Conservation (phyloP, 768 basidiomycete genomes). For the Nidularia pulvinata region DNA sequence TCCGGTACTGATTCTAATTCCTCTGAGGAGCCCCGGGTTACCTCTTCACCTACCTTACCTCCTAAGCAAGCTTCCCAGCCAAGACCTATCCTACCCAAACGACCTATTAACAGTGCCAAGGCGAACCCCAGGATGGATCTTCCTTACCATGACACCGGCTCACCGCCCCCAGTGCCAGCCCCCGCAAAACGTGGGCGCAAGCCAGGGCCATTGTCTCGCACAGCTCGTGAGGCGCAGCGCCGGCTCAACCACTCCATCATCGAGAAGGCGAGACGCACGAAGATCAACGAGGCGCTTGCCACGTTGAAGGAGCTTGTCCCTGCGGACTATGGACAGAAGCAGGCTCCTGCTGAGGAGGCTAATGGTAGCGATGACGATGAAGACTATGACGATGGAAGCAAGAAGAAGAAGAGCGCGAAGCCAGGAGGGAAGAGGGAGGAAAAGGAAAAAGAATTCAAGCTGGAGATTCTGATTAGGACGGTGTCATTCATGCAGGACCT, state of each 20-base stretch:
- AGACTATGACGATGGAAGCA: constrained; percentile 27
- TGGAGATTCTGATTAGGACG: constrained; percentile 86
- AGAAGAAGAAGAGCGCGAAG: constrained; percentile 15
- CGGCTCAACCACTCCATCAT: constrained; percentile 96
- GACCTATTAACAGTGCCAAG: constrained; percentile 1
- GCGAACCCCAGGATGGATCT: constrained; percentile 4
- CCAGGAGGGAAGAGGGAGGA: constrained; percentile 34
- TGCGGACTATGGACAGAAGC: constrained; percentile 35
- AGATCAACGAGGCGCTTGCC: constrained; percentile 91
- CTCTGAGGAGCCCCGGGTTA: not conserved
- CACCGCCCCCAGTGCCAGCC: constrained; percentile 6
- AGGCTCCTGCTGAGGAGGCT: constrained; percentile 10
- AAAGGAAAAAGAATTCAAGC: constrained; percentile 88
- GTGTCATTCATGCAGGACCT: constrained; percentile 79
- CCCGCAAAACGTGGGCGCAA: constrained; percentile 69
- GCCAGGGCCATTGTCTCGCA: constrained; percentile 70
- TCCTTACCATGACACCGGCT: constrained; percentile 7
- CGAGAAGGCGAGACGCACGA: constrained; percentile 90
- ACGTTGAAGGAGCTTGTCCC: constrained; percentile 81
- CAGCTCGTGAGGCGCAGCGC: constrained; percentile 82
- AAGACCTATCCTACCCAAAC: constrained; percentile 20
- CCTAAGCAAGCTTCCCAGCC: constrained; percentile 6
- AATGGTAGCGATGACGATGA: constrained; percentile 38
- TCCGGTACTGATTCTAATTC: constrained; percentile 5
- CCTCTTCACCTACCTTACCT: constrained; percentile 5